Evolutionary conservation across 2,329 filamentous ascomycete species (phyloP).

Genomic region (Ophiostoma perfectum): DNA sequence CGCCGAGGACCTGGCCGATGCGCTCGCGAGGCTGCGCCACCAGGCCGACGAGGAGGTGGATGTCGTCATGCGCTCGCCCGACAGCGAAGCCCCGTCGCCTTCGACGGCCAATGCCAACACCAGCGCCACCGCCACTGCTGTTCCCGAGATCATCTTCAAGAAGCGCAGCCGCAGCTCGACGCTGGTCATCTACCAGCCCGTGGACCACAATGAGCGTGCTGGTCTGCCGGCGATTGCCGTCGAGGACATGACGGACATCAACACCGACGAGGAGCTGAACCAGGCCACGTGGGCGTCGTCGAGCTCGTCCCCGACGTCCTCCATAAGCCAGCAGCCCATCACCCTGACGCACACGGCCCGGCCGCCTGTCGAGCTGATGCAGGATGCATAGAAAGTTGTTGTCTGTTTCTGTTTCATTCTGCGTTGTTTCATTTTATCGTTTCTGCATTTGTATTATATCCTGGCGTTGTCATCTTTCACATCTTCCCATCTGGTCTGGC

Average conservation of each 20-base stretch:
- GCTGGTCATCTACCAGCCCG: slow-evolving; percentile 56
- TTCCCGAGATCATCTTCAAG: background rate
- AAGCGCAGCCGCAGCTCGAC: slow-evolving; percentile 57
- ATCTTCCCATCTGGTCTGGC: too few relatives aligned
- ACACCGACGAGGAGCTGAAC: slow-evolving; percentile 43
- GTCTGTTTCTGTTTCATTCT: background rate
- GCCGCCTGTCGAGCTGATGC: slow-evolving; percentile 62
- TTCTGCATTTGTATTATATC: slow-evolving; percentile 13
- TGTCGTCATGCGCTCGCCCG: slow-evolving; percentile 35
- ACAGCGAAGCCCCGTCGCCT: slow-evolving; percentile 31
- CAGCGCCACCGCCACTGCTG: slow-evolving; percentile 26
- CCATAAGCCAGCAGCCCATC: slow-evolving; percentile 38
- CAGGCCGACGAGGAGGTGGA: slow-evolving; percentile 32
- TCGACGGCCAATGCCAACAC: slow-evolving; percentile 30
- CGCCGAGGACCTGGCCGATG: slow-evolving; percentile 62
- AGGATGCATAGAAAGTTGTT: slow-evolving; percentile 32
- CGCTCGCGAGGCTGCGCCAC: slow-evolving; percentile 57
- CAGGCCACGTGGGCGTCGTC: slow-evolving; percentile 17
- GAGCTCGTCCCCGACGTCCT: background rate
- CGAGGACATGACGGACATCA: slow-evolving; percentile 60
- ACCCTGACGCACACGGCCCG: slow-evolving; percentile 53
- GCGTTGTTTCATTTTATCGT: background rate
- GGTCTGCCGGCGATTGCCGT: slow-evolving; percentile 60
- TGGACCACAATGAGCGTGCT: slow-evolving; percentile 49
- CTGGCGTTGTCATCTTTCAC: slow-evolving; percentile 1